Conservation (phyloP, 176 grass and related monocot species). For the Juncus inflexus region DNA sequence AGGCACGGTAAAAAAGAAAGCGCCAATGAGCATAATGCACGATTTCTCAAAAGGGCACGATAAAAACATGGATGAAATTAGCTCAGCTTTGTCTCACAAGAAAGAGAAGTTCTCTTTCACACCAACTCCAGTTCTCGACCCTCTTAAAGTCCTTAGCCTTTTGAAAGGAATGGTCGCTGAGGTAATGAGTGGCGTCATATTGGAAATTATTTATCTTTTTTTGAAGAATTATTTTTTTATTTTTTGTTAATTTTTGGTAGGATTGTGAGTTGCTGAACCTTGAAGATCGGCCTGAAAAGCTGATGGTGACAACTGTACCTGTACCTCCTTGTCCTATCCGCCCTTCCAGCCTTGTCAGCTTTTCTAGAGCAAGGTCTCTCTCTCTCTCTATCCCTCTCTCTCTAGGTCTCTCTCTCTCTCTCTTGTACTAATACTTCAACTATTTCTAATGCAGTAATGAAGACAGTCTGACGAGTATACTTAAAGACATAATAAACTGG, state of each 20-base stretch:
- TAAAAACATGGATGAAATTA: slow-evolving; percentile 50
- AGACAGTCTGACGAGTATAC: slow-evolving; percentile 78
- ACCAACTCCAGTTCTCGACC: slow-evolving; percentile 45
- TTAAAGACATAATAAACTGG: slow-evolving; percentile 63
- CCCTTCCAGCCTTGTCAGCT: slow-evolving; percentile 64
- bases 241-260: slow-evolving; percentile 31
- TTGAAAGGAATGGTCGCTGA: slow-evolving; percentile 80
- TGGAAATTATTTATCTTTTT: not conserved
- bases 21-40: slow-evolving; percentile 51
- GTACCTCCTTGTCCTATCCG: slow-evolving; percentile 80
- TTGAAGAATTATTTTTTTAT: slow-evolving; percentile 5
- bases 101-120: slow-evolving; percentile 48
- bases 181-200: slow-evolving; percentile 27
- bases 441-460: slow-evolving; percentile 63
- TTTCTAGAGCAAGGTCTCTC: slow-evolving; percentile 56
- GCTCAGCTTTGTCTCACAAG: slow-evolving; percentile 53
- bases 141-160: slow-evolving; percentile 54
- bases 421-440: not conserved
- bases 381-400: slow-evolving; percentile 3
- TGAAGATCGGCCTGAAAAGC: slow-evolving; percentile 78
- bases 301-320: slow-evolving; percentile 79
- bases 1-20: slow-evolving; percentile 85
- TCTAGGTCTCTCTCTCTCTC: not conserved
- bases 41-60: slow-evolving; percentile 73
- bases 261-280: slow-evolving; percentile 98